Base-by-base conservation (phyloP, 1,284 basidiomycete species). In the Ceratobasidium sp. region DNA sequence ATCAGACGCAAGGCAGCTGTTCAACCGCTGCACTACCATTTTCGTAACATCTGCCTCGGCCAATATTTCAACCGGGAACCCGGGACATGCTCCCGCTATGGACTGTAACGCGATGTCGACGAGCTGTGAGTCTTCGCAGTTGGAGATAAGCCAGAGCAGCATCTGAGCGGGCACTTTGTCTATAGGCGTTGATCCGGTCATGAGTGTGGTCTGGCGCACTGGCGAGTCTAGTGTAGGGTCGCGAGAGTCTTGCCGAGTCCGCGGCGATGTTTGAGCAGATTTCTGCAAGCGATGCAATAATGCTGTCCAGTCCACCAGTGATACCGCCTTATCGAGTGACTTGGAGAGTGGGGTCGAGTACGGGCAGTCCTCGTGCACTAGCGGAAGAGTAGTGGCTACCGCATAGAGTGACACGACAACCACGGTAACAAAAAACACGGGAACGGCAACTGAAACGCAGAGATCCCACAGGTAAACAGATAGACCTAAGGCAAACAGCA, bases 391-490 rank as follows among this genome's bases (percentile, higher is more conserved):
- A 5, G 52, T 56, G 23, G 33, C 33, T 1, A 52, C 13, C 5
- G 10, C 38, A 15, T 68, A 68, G 1, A 38, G 2, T 17, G n/a
- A 42, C 1, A 33, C 10, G 2, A 9, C 1, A 2, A 68, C 12
- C 15, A 3, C 28, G 1, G 66, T 68, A 12, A 68, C 17, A 6
- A 10, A 38, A n/a, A 50, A 1, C 0, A 68, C 50, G 10, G 50
- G 48, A 3, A 56, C 15, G 20, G 66, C 38, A 1, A 68, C 28
- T 1, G 20, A 10, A 23, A 56, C 20, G 33, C 54, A 38, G 50
- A 68, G 54, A 40, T 54, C 28, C 66, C 66, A 68, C 40, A 68
- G 28, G 28, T 56, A 54, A 15, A 68, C 20, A 48, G 33, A 68
- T 15, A 65, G 23, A 4, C 62, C 62, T 26, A 42, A 13, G 2